Conservation (phyloP, 805 yeast species). For the Metschnikowia picachoensis region DNA sequence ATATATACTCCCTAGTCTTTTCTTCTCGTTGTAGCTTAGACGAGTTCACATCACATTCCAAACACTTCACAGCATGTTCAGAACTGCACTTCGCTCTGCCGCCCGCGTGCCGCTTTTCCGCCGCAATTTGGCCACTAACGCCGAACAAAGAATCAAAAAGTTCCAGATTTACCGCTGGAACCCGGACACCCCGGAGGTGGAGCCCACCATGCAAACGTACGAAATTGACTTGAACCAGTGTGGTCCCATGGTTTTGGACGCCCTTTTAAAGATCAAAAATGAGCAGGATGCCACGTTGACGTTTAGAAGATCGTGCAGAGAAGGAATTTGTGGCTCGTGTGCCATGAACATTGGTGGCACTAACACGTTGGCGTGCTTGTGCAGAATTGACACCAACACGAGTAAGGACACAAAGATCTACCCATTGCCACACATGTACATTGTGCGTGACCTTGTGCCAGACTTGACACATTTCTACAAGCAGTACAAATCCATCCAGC, state of each 20-base stretch:
- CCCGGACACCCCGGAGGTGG: constrained; percentile 91
- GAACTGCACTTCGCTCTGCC: constrained; percentile 14
- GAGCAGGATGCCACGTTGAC: constrained; percentile 96
- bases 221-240: constrained; percentile 83
- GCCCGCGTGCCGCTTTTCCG: constrained; percentile 14
- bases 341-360: constrained; percentile 99
- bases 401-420: constrained; percentile 79
- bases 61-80: constrained; percentile 11
- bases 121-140: constrained; percentile 33
- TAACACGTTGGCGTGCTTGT: constrained; percentile 94
- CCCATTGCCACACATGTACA: constrained; percentile 97
- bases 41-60: background rate
- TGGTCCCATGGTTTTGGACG: constrained; percentile 98
- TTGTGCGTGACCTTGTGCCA: constrained; percentile 95
- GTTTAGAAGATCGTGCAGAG: constrained; percentile 97
- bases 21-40: background rate
- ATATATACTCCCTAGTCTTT: background rate
- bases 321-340: constrained; percentile 99
- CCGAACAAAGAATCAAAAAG: constrained; percentile 61
- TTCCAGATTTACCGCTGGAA: constrained; percentile 97
- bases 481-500: constrained; percentile 97
- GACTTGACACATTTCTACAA: constrained; percentile 96
- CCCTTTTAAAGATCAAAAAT: constrained; percentile 88
- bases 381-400: constrained; percentile 82
- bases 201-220: constrained; percentile 83